These are phyloP conservation scores for Alternaria ventricosa DNA, from an alignment of 2,329 filamentous ascomycete genomes.

Conservation along the genomic window DNA sequence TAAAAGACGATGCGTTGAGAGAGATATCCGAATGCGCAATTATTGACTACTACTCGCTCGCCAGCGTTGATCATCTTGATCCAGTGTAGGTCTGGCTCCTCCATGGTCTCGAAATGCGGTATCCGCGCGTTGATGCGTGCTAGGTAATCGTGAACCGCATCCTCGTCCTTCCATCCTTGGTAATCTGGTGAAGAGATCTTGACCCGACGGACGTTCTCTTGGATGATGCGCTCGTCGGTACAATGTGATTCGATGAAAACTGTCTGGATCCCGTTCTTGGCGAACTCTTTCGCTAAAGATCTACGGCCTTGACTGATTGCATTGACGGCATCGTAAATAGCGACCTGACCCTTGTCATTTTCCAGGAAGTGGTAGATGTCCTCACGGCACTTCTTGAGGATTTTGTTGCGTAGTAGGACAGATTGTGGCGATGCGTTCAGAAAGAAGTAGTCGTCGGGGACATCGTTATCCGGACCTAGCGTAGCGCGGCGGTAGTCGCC, in stretches of 20 bases:
- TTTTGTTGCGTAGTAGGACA: conserved; percentile 94
- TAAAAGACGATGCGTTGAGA: conserved; percentile 99
- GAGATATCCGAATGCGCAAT: conserved; percentile 94
- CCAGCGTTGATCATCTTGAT: conserved; percentile 99
- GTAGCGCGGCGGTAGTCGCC: conserved; percentile 95
- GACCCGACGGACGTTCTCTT: conserved; percentile 95
- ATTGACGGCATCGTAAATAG: conserved; percentile 98
- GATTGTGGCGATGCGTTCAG: conserved; percentile 91
- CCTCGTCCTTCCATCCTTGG: conserved; percentile 86
- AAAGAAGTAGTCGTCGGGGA: conserved; percentile 98
- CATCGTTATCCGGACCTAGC: conserved; percentile 79
- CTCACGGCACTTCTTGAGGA: conserved; percentile 94
- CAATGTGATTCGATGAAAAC: conserved; percentile 97
- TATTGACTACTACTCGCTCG: conserved; percentile 92
- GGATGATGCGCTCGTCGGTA: conserved; percentile 89
- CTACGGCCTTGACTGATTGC: conserved; percentile 81
- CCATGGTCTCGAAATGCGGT: conserved; percentile 95
- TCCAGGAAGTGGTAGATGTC: conserved; percentile 97
- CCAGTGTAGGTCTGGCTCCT: conserved; percentile 91
- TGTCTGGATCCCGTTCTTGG: conserved; percentile 95
- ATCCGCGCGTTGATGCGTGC: conserved; percentile 90
- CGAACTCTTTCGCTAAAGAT: conserved; percentile 91
- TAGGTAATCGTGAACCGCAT: conserved; percentile 91
- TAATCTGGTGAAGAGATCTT: conserved; percentile 99
- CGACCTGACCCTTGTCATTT: conserved; percentile 96